These are phyloP conservation scores for Baeospora myosura DNA, from an alignment of 1,284 basidiomycete genomes.

Conservation along the genomic window DNA sequence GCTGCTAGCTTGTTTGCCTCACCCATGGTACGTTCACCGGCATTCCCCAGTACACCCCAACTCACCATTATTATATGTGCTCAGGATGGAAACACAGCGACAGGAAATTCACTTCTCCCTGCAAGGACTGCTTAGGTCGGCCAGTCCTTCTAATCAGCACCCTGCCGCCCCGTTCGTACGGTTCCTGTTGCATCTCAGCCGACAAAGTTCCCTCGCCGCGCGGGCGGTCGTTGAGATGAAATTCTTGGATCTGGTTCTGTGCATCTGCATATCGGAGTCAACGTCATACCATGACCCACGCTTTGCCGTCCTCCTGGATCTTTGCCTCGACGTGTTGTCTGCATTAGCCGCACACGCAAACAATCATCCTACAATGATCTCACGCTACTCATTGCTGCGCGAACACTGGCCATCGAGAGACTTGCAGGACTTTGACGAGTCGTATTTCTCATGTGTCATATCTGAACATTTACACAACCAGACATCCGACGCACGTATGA, in stretches of 20 bases:
- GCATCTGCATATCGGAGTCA: not conserved
- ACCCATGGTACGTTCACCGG: not conserved
- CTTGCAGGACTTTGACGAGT: not conserved
- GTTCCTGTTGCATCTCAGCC: not conserved
- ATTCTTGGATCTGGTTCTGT: not conserved
- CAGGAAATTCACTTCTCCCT: not conserved
- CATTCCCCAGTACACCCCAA: not conserved
- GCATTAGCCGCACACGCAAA: not conserved
- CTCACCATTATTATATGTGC: not conserved
- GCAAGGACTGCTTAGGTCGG: not conserved
- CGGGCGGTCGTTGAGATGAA: not conserved
- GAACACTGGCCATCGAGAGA: not conserved
- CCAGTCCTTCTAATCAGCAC: not conserved
- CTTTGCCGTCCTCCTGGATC: not conserved
- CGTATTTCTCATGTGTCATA: not conserved
- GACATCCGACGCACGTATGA: not conserved
- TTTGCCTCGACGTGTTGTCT: not conserved
- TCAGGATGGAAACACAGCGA: not conserved
- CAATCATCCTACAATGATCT: not conserved
- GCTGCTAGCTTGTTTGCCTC: not conserved
- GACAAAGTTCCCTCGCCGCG: not conserved
- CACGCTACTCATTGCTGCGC: not conserved
- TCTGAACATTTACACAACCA: too few relatives aligned
- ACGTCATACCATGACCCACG: too few relatives aligned
- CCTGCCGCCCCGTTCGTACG: not conserved